Base-by-base conservation (phyloP, 176 grass and related monocot genomes). In the Stipa capillata region DNA sequence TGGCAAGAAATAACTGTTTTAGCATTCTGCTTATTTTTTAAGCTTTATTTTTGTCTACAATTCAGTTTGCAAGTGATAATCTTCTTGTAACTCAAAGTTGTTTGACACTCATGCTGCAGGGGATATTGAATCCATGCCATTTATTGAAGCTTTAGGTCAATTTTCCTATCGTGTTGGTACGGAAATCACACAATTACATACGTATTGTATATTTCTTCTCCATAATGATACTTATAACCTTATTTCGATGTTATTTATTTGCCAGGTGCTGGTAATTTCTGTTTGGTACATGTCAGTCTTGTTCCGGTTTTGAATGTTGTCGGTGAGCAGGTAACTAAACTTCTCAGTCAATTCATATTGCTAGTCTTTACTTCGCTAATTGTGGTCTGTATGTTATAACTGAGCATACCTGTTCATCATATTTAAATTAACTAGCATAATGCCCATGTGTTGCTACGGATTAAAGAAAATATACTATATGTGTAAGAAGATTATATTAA, bases 281-380 rank as follows among this genome's bases (percentile, higher is more conserved):
- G 85, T 79, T 36, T 88, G 43, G 73, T 91, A 59, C 89, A 91
- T 63, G 82, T 91, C 73, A 85, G 89, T 51, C 78, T 91, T 79
- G 82, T 91, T 65, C 82, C 89, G 36, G 85, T 91, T 79, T 43
- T 88, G 63, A 82, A 79, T 68, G 74, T 79, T 62, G 90, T 85
- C 25, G 90, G 90, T 41, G 90, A 92, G 76, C 90, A 88, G 86
- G 82, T 88, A 56, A 69, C 23, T 25, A 20, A 24, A 42, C 21
- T 36, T 23, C 15, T 76, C 25, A 48, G 25, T 70, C 25, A 47
- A 25, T 56, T 55, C 41, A 31, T 51, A 35, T 25, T 43, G 35
- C 42, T 33, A 65, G 20, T 35, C 21, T 67, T 67, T 6, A 2
- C n/a, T n/a, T 41, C 57, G 13, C 52, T 58, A 7, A 12, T 42